phyloP scores from a whole-genome alignment of 768 basidiomycete genomes.

The Leucosporidium yakuticum region DNA sequence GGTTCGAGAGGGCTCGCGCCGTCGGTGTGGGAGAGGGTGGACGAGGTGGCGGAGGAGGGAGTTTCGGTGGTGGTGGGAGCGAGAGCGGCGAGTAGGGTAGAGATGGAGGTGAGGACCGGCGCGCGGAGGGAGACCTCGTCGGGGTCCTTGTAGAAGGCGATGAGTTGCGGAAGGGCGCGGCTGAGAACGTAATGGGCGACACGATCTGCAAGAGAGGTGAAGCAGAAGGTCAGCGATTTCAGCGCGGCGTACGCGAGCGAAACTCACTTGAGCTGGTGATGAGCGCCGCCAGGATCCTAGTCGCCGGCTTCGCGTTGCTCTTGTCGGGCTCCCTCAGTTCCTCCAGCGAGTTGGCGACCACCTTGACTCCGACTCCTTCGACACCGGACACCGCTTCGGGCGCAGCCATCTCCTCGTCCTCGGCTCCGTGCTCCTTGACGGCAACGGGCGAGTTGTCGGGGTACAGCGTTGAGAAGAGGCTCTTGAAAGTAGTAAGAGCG shows the following conservation, averaged over 20 bases:
- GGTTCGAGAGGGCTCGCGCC: slow-evolving; percentile 16
- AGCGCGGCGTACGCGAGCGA: slow-evolving; percentile 19
- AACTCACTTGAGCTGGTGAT: slow-evolving; percentile 28
- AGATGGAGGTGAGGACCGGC: slow-evolving; percentile 26
- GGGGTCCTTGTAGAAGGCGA: slow-evolving; percentile 20
- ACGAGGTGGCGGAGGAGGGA: background rate
- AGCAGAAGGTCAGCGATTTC: background rate
- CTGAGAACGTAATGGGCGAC: slow-evolving; percentile 20
- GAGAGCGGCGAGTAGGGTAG: slow-evolving; percentile 24
- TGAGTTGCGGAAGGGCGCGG: slow-evolving; percentile 14
- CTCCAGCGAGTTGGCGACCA: slow-evolving; percentile 71
- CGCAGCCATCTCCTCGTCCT: background rate
- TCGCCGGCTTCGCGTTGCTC: slow-evolving; percentile 78
- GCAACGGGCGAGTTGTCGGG: slow-evolving; percentile 40
- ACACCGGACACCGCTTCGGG: slow-evolving; percentile 28
- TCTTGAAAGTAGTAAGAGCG: slow-evolving; percentile 64
- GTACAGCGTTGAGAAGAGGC: slow-evolving; percentile 70
- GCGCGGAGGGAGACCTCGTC: slow-evolving; percentile 29
- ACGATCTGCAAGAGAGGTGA: background rate
- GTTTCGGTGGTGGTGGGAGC: background rate
- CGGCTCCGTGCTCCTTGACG: slow-evolving; percentile 42
- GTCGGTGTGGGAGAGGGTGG: slow-evolving; percentile 2
- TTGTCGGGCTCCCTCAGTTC: slow-evolving; percentile 87
- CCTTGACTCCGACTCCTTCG: slow-evolving; percentile 62
- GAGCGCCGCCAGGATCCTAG: slow-evolving; percentile 62